Base-by-base conservation (phyloP, 352 stramenopile genomes). In the Phytophthora sp. region DNA sequence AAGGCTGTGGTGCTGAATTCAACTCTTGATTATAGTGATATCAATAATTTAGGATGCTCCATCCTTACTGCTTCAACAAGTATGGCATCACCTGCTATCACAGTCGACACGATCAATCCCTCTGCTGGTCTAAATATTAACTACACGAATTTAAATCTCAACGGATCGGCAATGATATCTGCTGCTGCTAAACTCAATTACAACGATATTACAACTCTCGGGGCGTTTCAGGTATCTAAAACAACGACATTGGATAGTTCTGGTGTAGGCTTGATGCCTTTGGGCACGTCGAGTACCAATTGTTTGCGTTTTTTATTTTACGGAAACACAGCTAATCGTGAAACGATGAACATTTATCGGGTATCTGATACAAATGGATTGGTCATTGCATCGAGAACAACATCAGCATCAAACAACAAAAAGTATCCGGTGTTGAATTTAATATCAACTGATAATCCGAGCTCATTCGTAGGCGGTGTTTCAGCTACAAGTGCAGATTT, bases 281-380 rank as follows among this genome's bases (percentile, higher is more conserved):
- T 50, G n/a, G n/a, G 41, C 13, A 52, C 53, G 17, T 42, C 53
- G 24, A 31, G 12, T 18, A 24, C 41, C 10, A 62, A 62, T 54
- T 35, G 20, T 45, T 15, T 62, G 4, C 39, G 53, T 35, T 62
- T 62, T n/a, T n/a, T n/a, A n/a, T n/a, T n/a, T 17, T 62, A 54
- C 18, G 28, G 30, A 5, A n/a, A 15, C 27, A 62, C 53, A 4
- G 21, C 39, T 17, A 54, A 54, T 54, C 24, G 30, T 10, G 53
- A 54, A 27, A 54, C 53, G 9, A 62, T 62, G 11, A 62, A 62
- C 18, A 62, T 62, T 45, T 62, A 62, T 32, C 15, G 53, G 44
- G 41, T 43, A 44, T 43, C 53, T 42, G 53, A 61, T 52, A 53
- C 39, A 11, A 53, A 35, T 34, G 53, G 53, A 54, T 62, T 62